Evolutionary conservation across 1,284 basidiomycete species (phyloP), one percentile per base, ranked within the genome.

Genomic region (Ceratobasidium sp.): DNA sequence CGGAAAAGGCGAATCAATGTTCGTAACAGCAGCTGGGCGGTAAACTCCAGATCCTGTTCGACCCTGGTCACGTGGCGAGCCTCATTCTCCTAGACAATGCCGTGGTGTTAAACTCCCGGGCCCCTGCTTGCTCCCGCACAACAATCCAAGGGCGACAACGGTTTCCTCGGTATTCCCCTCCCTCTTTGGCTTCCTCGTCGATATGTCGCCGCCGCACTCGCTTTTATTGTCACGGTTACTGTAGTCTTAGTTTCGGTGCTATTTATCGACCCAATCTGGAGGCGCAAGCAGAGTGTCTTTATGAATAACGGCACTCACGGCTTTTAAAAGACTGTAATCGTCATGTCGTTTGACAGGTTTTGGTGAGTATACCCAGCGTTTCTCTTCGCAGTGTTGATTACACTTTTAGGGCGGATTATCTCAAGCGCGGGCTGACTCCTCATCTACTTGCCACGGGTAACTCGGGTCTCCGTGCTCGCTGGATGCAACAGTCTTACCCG

Each of bases 321-420:
- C 46, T 95, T 93, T 85, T 91, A 88, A 85, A 88, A 90, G 80
- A 96, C 94, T 0, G 93, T 96, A 16, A 83, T 97, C 30, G 88
- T 97, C 67, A 90, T 97, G 30, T 96, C 94, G 44, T 94, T 97
- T 57, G 95, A 97, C 82, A 95, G 95, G 0, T 85, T 96, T 55
- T 88, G 94, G 93, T 91, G 81, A 46, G 89, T 16, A 3, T 68
- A 54, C 23, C 6, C 67, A 67, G 14, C 20, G 35, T 55, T 16
- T 41, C 33, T 50, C 12, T 68, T 50, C 27, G 55, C 38, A 65
- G 27, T 23, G 14, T n/a, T 59, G 60, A 62, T 41, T 6, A 57
- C 48, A 57, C 30, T 27, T 54, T 65, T 68, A 94, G 94, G 78
- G 93, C 95, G 55, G 92, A 94, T 82, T 96, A 96, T 82, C 88